Evolutionary conservation across 1,139 yeast species (phyloP), one percentile per base, ranked within the genome.

Genomic region (Hyphopichia fennica): DNA sequence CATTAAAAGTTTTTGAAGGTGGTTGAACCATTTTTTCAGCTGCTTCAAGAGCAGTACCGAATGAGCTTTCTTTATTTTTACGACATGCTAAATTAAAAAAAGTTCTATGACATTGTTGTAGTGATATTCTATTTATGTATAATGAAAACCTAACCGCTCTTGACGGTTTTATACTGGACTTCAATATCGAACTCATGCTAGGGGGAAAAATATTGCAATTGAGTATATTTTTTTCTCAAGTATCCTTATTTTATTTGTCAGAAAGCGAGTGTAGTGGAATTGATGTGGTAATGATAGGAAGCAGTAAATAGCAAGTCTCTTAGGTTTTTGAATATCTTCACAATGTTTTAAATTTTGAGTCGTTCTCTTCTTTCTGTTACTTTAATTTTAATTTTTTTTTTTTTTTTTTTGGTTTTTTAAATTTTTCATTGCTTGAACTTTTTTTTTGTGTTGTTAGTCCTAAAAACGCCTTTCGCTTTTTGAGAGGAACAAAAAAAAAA

Each of bases 11-110:
- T 40, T 77, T 62, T 41, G 79, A 59, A 33, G 69, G 66, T 0
- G 96, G 96, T 49, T 87, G 86, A 13, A 90, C 96, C 52, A 90
- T 67, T 57, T 81, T 83, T 49, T 88, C 87, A 1, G 95, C 96
- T 2, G 91, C 72, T 48, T 82, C 82, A 38, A 90, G 73, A 2
- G 96, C 96, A 1, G 89, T 69, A 40, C 57, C 54, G 50, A 69
- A 72, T 5, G 69, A 29, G 13, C 27, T 17, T 33, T 31, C 13
- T 9, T 31, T 31, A 18, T 18, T 18, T n/a, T 8, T n/a, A 11
- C 13, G 20, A 31, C 34, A 17, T 17, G 34, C 6, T 17, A n/a
- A 5, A 6, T n/a, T 18, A 14, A 31, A 13, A 10, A 31, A 31
- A 3, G 22, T 31, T 31, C 28, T 25, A 25, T 31, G 15, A 18